Evolutionary conservation across 768 basidiomycete genomes (phyloP), one percentile per base, ranked within the genome.

Genomic region (Inosperma sp.): DNA sequence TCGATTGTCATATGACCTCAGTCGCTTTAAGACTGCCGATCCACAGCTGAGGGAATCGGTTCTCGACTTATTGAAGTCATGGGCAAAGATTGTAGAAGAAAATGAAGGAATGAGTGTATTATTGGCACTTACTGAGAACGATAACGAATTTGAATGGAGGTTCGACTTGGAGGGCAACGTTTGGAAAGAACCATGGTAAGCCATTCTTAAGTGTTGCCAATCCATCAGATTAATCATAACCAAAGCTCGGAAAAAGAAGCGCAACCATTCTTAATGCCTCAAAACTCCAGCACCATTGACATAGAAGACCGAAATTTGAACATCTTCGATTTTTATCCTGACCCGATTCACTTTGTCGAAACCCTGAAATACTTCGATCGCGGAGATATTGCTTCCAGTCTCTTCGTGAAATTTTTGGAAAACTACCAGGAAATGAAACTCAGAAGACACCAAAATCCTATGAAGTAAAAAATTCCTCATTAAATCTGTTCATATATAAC

Each of bases 341-440:
- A 92, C 59, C 88, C 94, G 1, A 61, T 65, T 3, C 80, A 82
- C 56, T 79, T 93, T 52, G 82, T 87, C 12, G 67, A 66, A 8
- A 82, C 86, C 44, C 58, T 96, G 37, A 83, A 82, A 61, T 68
- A 68, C 0, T 63, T 93, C 26, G 79, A 83, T 46, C 77, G 90
- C 13, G 64, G 75, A 14, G 89, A 93, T 50, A 72, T 94, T 5
- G 72, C 80, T 1, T 85, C 86, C 3, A 80, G 79, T 29, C 51
- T 96, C 4, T 91, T 96, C 55, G 77, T 94, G 10, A 74, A 71
- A 53, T 69, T 88, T 26, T 72, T 98, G 4, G 86, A 91, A 57
- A 71, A 71, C 3, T 91, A 94, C 64, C 80, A 77, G 54, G 60
- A 72, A 35, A 61, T 72, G 42, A 69, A 77, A 63, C 53, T 58